Base-by-base conservation (phyloP, 495 filamentous ascomycete species). In the Aspergillus nanangensis region DNA sequence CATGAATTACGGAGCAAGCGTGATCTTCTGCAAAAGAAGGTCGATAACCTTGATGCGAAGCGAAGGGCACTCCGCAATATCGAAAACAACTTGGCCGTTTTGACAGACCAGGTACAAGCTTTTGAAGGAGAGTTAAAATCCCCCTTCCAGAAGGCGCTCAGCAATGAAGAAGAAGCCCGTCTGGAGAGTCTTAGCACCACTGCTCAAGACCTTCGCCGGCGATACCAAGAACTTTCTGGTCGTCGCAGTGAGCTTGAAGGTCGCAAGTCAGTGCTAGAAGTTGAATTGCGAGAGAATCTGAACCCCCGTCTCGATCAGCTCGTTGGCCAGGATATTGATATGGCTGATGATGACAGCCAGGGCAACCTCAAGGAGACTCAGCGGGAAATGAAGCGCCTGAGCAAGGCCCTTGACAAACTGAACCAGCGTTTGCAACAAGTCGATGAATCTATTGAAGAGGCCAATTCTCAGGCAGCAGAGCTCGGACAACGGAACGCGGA, bases 111-210 rank as follows among this genome's bases (percentile, higher is more conserved):
- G 49, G 75, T 91, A 44, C 72, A 61, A 24, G 80, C 84, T 0
- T 84, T 90, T 53, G 79, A 91, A 57, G 75, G 80, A 9, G 93
- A 99, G 60, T 62, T 96, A 39, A 75, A 75, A 1, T 87, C 90
- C 3, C 82, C 90, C 13, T 97, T 96, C 74, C 95, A 94, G 69
- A 97, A 96, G 60, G 80, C 87, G 14, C 75, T 99, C 19, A 87
- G 84, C 14, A 74, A 76, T 8, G 80, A 83, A 19, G 93, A 99
- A 67, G 94, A 97, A 63, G 74, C 76, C 24, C 81, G 79, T 52
- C 73, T 99, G 3, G 88, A 94, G 48, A 70, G 71, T 9, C 78
- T 95, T 13, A 83, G 74, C 51, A 67, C 70, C 18, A 71, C 75
- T 0, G 80, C 89, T 14, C 84, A 90, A 52, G 80, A 86, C 22